Evolutionary conservation across 78 protist genomes (phyloP), one percentile per base, ranked within the genome.

Genomic region (Dictyostelium firmibasis): DNA sequence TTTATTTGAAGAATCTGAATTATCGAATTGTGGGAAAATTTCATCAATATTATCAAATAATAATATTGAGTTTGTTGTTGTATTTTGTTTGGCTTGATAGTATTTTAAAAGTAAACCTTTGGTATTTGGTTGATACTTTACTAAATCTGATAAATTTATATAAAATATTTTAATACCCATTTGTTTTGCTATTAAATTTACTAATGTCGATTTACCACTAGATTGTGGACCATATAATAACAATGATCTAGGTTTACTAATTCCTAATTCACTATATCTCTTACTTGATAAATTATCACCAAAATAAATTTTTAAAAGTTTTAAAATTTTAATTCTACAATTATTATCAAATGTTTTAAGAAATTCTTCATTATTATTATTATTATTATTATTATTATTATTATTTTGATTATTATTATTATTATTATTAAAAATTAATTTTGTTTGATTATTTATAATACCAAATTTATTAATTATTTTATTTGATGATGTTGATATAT

Each of bases 41-140:
- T 88, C 93, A 29, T 88, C 93, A 20, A 88, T 79, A 27, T 79
- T 11, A 25, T 88, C 93, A 38, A 88, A 57, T 27, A 88, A 8
- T 20, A 88, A 13, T 13, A 88, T 77, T 36, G 57, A 35, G 11
- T 27, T 23, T 0, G 64, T 82, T 33, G 33, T 57, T 50, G 33
- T 18, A 5, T 57, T 57, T 57, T 75, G 85, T 50, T 85, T 85
- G 16, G 86, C 79, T 43, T 88, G 74, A 20, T 76, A 33, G 23
- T 60, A 60, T 88, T 67, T 76, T 3, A 77, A 47, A 64, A 57
- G 41, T 35, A 88, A 64, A 29, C 93, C 93, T 79, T 64, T 88
- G 2, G 62, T 33, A 47, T 57, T 41, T 53, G 93, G 75, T 29
- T 53, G 57, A 67, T 88, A 88, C 67, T 88, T 88, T 2, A 64